A percentile compares a stretch with the other conserved stretches of the same genome.
Conservation (phyloP, 169 alveolate species). For the Plasmodium vinckei region DNA sequence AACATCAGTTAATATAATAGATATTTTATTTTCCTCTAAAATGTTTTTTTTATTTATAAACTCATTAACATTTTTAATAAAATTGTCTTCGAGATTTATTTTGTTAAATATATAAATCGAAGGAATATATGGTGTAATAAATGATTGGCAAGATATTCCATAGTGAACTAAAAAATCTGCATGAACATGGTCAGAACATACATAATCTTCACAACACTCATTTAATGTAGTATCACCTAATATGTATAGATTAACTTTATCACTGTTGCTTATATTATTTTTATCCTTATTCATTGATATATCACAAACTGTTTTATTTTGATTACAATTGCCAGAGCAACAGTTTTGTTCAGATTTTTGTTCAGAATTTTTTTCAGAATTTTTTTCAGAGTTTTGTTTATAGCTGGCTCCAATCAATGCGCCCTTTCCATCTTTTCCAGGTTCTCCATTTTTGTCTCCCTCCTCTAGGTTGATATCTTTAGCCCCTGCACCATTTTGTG, state of each 20-base stretch:
- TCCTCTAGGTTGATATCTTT: conserved; percentile 3
- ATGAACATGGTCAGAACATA: conserved; percentile 68
- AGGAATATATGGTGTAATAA: conserved; percentile 38
- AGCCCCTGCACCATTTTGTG: neutral
- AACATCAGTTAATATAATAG: conserved; percentile 32
- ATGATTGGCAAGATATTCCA: conserved; percentile 61
- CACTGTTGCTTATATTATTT: neutral
- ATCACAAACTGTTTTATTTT: neutral
- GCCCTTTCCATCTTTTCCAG: neutral
- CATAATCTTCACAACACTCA: conserved; percentile 75
- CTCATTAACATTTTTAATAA: conserved; percentile 7
- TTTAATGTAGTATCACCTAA: conserved; percentile 63
- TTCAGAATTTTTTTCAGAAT: too few species aligned
- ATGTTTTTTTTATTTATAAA: conserved; percentile 2
- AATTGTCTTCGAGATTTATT: conserved; percentile 8
- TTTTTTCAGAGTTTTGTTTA: too few species aligned
- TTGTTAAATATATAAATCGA: conserved; percentile 51
- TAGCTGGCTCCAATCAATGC: too few species aligned
- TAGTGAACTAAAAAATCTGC: conserved; percentile 68
- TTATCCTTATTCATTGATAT: neutral
- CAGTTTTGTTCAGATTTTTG: neutral
- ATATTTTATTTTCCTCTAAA: conserved; percentile 11
- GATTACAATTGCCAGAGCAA: neutral
- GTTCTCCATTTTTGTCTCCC: neutral
- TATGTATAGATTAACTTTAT: conserved; percentile 20